Percentiles rank a stretch among this genome's conserved stretches.
These are phyloP conservation scores for Coprinopsis marcescibilis DNA, from an alignment of 768 basidiomycete species.

Conservation along the genomic window DNA sequence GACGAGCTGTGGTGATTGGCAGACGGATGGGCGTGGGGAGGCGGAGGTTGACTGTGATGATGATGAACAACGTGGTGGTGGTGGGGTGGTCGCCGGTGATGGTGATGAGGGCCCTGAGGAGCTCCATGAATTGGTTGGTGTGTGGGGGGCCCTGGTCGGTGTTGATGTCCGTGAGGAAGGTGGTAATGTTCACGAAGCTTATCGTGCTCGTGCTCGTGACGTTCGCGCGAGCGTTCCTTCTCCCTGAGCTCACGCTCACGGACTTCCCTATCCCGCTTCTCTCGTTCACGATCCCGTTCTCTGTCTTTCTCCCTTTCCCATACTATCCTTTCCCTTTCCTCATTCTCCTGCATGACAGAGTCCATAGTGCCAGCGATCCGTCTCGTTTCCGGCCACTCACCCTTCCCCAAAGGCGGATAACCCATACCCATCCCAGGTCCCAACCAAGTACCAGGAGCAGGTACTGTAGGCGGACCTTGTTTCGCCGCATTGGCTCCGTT, in stretches of 20 bases:
- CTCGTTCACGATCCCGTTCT: conserved; percentile 9
- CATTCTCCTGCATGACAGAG: conserved; percentile 22
- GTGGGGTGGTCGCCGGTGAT: conserved; percentile 44
- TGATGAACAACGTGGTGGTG: conserved; percentile 47
- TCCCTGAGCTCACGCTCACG: conserved; percentile 16
- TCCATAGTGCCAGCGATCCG: background rate
- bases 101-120: conserved; percentile 31
- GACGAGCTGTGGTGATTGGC: conserved; percentile 23
- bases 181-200: background rate
- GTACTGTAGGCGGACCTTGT: conserved; percentile 15
- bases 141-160: conserved; percentile 25
- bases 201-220: conserved; percentile 30
- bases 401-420: conserved; percentile 12
- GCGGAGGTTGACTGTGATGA: conserved; percentile 24
- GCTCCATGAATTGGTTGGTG: conserved; percentile 26
- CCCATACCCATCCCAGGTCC: conserved; percentile 26
- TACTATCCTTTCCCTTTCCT: conserved; percentile 26
- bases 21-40: conserved; percentile 1
- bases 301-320: conserved; percentile 24
- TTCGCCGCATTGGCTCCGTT: conserved; percentile 21
- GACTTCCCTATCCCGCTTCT: conserved; percentile 12
- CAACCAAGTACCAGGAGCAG: conserved; percentile 32
- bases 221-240: conserved; percentile 12
- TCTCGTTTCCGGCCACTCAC: conserved; percentile 18
- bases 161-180: conserved; percentile 19